These are phyloP conservation scores for Coemansia sp. DNA, from an alignment of 192 early-diverging fungal genomes.

Conservation along the genomic window DNA sequence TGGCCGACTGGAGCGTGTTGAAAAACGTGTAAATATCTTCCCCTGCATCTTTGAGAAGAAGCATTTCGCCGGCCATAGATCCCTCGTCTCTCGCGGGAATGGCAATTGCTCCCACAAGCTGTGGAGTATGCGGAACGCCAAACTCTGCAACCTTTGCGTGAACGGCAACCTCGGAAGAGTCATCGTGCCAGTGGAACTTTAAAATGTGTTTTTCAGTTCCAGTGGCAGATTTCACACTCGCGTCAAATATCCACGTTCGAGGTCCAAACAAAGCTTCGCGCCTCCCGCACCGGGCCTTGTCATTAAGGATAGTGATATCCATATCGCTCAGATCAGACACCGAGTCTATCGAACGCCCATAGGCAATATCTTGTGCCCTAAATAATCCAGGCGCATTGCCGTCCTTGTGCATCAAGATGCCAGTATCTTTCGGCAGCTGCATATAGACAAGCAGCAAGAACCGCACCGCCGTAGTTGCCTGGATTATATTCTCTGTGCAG, in stretches of 20 bases:
- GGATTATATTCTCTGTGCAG: too few species aligned
- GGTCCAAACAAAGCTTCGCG: background rate
- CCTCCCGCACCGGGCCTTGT: background rate
- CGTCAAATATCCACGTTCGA: background rate
- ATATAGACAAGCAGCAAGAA: too few species aligned
- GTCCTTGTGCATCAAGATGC: too few species aligned
- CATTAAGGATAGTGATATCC: too few species aligned
- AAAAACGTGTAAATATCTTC: background rate
- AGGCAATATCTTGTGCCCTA: too few species aligned
- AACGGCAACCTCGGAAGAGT: background rate
- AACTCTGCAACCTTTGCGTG: background rate
- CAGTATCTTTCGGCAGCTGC: too few species aligned
- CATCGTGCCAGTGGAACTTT: background rate
- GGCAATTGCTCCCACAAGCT: background rate
- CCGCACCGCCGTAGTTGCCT: too few species aligned
- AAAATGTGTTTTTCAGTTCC: background rate
- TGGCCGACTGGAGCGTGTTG: background rate
- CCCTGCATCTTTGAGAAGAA: background rate
- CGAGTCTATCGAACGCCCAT: too few species aligned
- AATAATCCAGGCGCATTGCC: too few species aligned
- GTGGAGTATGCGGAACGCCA: background rate
- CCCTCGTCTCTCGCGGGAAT: background rate
- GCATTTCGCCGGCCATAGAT: background rate
- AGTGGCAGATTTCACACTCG: background rate
- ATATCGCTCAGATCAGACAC: too few species aligned